Evolutionary conservation across 768 basidiomycete species (phyloP).

Genomic region (Trametes meyenii): DNA sequence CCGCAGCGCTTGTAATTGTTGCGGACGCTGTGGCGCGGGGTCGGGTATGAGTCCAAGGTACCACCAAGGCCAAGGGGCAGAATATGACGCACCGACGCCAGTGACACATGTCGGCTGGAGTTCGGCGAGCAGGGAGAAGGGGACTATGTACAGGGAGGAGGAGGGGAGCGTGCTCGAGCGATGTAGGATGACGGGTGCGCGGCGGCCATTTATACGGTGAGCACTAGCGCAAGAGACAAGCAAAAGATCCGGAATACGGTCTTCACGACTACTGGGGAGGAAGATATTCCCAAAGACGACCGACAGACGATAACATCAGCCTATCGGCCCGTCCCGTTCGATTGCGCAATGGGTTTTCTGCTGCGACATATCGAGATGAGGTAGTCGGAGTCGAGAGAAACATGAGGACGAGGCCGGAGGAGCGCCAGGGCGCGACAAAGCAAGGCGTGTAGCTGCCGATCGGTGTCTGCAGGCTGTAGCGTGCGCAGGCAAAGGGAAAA

Average conservation of each 20-base stretch:
- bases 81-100: constrained; percentile 61
- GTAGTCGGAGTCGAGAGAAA: constrained; percentile 30
- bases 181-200: constrained; percentile 12
- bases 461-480: constrained; percentile 24
- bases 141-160: constrained; percentile 28
- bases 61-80: constrained; percentile 11
- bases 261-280: constrained; percentile 6
- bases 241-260: constrained; percentile 25
- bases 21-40: constrained; percentile 52
- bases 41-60: constrained; percentile 22
- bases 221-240: constrained; percentile 7
- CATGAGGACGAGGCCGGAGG: constrained; percentile 29
- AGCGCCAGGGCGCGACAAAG: constrained; percentile 15
- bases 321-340: constrained; percentile 29
- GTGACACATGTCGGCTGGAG: constrained; percentile 57
- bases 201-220: constrained; percentile 30
- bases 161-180: constrained; percentile 23
- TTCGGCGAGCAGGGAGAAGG: constrained; percentile 20
- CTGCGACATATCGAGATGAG: constrained; percentile 35
- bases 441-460: constrained; percentile 23
- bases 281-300: constrained; percentile 20
- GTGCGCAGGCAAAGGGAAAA: background rate
- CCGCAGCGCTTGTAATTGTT: constrained; percentile 60
- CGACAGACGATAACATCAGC: constrained; percentile 35
- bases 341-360: constrained; percentile 29